Evolutionary conservation across 257 asterid species (phyloP).

Genomic region (Solanum lycopersicoides): DNA sequence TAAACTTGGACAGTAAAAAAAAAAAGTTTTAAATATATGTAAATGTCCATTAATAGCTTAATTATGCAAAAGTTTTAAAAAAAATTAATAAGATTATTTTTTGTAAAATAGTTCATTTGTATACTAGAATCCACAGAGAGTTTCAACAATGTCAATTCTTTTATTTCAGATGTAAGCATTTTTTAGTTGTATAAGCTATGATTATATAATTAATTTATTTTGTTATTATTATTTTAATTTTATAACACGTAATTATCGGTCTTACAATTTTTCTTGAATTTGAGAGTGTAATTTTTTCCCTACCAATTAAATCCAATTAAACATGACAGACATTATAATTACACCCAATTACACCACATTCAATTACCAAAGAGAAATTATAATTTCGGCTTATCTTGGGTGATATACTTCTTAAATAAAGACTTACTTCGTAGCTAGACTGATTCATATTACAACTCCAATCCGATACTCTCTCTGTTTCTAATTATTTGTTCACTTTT

Average conservation of each 20-base stretch:
- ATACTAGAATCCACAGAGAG: not conserved
- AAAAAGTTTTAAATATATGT: not conserved
- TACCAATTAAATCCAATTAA: too few species aligned
- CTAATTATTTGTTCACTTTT: too few species aligned
- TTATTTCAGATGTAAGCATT: not conserved
- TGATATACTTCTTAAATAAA: not conserved
- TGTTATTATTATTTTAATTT: too few species aligned
- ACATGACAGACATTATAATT: too few species aligned
- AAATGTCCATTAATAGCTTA: not conserved
- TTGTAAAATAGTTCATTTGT: not conserved
- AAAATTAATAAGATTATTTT: not conserved
- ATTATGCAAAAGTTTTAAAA: not conserved
- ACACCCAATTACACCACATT: too few species aligned
- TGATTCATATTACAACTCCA: too few species aligned
- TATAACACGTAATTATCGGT: too few species aligned
- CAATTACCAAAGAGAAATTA: too few species aligned
- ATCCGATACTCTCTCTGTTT: not conserved
- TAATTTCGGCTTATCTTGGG: not conserved
- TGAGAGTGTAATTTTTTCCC: too few species aligned
- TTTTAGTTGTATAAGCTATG: not conserved
- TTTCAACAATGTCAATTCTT: not conserved
- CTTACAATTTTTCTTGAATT: too few species aligned
- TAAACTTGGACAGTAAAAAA: not conserved
- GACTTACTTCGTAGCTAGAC: not conserved
- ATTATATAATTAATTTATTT: too few species aligned